phyloP scores from a whole-genome alignment of 257 asterid species.

The Datura wrightii region DNA sequence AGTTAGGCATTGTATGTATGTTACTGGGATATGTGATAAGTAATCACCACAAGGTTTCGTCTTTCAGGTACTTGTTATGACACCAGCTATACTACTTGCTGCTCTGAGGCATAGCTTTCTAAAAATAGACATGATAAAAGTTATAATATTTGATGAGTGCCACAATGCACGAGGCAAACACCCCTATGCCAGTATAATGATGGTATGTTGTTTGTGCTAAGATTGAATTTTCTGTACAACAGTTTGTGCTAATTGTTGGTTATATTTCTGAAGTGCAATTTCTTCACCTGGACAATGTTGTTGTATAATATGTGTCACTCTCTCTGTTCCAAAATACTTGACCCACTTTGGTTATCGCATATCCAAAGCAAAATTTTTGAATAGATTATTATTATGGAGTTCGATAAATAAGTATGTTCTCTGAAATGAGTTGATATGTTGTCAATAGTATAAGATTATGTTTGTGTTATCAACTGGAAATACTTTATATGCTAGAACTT shows the following conservation, averaged over 20 bases:
- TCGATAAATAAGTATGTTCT: neutral
- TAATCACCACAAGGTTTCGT: slow-evolving; percentile 24
- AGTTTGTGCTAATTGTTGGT: neutral
- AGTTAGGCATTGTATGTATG: neutral
- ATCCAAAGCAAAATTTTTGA: neutral
- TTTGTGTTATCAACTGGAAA: neutral
- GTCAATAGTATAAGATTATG: neutral
- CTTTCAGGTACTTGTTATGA: slow-evolving; percentile 92
- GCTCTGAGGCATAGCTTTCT: slow-evolving; percentile 73
- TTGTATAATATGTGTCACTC: neutral
- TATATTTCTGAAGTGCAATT: neutral
- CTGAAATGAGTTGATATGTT: neutral
- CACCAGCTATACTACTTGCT: slow-evolving; percentile 73
- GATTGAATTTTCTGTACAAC: neutral
- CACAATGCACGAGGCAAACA: slow-evolving; percentile 79
- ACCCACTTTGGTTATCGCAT: neutral
- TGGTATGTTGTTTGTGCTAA: slow-evolving; percentile 47
- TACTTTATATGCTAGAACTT: neutral
- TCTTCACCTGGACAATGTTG: neutral
- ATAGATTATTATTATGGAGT: neutral
- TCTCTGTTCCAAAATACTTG: neutral
- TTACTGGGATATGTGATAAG: neutral
- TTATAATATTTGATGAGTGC: slow-evolving; percentile 85
- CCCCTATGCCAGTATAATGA: slow-evolving; percentile 76
- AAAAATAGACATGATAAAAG: slow-evolving; percentile 63